Percentiles rank a stretch among this genome's conserved stretches.
phyloP scores from a whole-genome alignment of 805 yeast species.

The Ogataea paraovalis region DNA sequence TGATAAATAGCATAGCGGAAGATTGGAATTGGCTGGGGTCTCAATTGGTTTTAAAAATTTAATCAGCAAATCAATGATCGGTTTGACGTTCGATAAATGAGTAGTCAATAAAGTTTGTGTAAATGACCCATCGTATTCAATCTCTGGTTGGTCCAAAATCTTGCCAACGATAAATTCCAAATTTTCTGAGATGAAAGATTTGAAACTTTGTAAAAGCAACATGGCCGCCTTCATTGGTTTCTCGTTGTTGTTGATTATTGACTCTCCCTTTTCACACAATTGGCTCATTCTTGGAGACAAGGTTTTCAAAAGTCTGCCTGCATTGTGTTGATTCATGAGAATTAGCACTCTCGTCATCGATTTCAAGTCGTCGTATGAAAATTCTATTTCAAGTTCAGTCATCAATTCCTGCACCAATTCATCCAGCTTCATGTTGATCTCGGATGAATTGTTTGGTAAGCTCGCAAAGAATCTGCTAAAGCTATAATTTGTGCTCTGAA shows the following conservation, averaged over 20 bases:
- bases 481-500: conserved; percentile 20
- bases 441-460: conserved; percentile 13
- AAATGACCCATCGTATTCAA: neutral
- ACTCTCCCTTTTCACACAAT: neutral
- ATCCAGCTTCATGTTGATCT: conserved; percentile 18
- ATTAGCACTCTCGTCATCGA: neutral
- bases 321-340: neutral
- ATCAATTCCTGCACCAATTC: conserved; percentile 14
- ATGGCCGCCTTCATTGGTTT: neutral
- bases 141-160: neutral
- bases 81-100: neutral
- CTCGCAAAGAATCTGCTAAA: conserved; percentile 15
- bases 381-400: conserved; percentile 2
- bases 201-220: neutral
- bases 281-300: neutral
- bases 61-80: neutral
- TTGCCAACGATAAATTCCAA: neutral
- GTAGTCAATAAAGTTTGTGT: neutral
- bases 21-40: neutral
- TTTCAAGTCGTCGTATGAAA: conserved; percentile 5
- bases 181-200: conserved; percentile 1
- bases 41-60: neutral
- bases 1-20: neutral
- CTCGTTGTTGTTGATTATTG: neutral
- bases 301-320: neutral